These are phyloP conservation scores for Lachnellula cervina DNA, from an alignment of 2,329 filamentous ascomycete genomes.

Conservation along the genomic window DNA sequence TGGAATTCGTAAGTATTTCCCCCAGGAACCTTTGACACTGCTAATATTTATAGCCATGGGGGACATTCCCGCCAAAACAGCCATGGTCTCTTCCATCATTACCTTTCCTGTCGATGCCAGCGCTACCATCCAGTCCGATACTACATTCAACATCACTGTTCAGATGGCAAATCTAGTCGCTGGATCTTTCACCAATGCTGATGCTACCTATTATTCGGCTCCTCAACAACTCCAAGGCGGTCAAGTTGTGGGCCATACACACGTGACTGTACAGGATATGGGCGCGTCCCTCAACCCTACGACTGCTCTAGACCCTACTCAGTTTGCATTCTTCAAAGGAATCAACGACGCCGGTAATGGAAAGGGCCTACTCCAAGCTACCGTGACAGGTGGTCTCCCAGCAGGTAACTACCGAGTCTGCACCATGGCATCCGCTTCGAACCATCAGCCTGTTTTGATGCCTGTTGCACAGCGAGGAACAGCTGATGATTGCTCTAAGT, in stretches of 20 bases:
- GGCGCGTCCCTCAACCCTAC: slow-evolving; percentile 31
- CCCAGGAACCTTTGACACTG: background rate
- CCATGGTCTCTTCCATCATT: slow-evolving; percentile 30
- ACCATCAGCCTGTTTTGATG: slow-evolving; percentile 41
- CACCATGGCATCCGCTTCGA: slow-evolving; percentile 38
- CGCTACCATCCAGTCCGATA: slow-evolving; percentile 10
- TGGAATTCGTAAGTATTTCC: slow-evolving; percentile 29
- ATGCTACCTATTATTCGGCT: slow-evolving; percentile 35
- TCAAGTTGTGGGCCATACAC: slow-evolving; percentile 35
- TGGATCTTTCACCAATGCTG: slow-evolving; percentile 37
- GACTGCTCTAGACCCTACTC: slow-evolving; percentile 27
- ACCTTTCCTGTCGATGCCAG: slow-evolving; percentile 19
- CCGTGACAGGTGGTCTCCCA: slow-evolving; percentile 37
- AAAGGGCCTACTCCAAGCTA: slow-evolving; percentile 34
- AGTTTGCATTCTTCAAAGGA: slow-evolving; percentile 39
- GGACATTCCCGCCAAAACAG: slow-evolving; percentile 27
- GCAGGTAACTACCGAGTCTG: slow-evolving; percentile 42
- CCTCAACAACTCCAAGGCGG: slow-evolving; percentile 33
- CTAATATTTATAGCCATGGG: slow-evolving; percentile 30
- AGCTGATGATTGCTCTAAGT: slow-evolving; percentile 42
- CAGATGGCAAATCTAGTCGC: slow-evolving; percentile 33
- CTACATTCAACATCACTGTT: slow-evolving; percentile 28
- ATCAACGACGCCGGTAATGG: slow-evolving; percentile 38
- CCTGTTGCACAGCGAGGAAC: slow-evolving; percentile 41
- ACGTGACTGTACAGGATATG: slow-evolving; percentile 36